Base-by-base conservation (phyloP, 1,284 basidiomycete genomes). In the Pterulicium gracile region DNA sequence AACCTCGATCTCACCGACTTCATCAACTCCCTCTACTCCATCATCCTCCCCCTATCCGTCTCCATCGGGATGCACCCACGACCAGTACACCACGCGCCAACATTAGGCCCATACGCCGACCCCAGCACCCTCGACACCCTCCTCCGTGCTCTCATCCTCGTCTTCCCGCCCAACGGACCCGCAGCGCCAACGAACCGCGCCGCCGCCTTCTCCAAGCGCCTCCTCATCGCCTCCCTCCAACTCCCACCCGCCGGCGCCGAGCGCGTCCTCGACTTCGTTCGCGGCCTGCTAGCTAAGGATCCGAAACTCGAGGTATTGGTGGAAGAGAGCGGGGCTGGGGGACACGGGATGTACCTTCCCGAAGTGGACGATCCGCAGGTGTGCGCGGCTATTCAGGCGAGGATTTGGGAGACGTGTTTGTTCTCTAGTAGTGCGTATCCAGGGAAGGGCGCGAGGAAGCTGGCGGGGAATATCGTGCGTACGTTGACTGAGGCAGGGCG, bases 1-100 rank as follows among this genome's bases (percentile, higher is more conserved):
- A 94, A 95, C 58, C 88, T 99, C 58, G 96, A 98, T 69, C 72
- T 98, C 43, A 77, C 72, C 54, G 95, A 96, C 57, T 94, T 98
- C 60, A 75, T 93, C 58, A 77, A 79, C 47, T 74, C 77, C 36
- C 70, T 93, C 13, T 93, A 91, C 64, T 66, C 76, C 24, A 67
- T 84, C 54, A 75, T 89, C 53, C 67, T 79, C 13, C 70, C 78
- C 7, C 65, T 87, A 53, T 73, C 75, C 52, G 60, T 79, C 48
- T 61, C 69, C 50, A 61, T 69, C 18, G 70, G 74, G 54, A 65
- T 80, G 51, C 77, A 81, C 52, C 57, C 17, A 51, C 53, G 41
- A 51, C 53, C 55, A 56, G 52, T 24, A 52, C 50, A 42, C 50
- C 46, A 23, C 47, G 54, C 22, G 47, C 52, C 36, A 7, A 21